Evolutionary conservation across 768 basidiomycete species (phyloP).

Genomic region (Fomitopsis pulvina): DNA sequence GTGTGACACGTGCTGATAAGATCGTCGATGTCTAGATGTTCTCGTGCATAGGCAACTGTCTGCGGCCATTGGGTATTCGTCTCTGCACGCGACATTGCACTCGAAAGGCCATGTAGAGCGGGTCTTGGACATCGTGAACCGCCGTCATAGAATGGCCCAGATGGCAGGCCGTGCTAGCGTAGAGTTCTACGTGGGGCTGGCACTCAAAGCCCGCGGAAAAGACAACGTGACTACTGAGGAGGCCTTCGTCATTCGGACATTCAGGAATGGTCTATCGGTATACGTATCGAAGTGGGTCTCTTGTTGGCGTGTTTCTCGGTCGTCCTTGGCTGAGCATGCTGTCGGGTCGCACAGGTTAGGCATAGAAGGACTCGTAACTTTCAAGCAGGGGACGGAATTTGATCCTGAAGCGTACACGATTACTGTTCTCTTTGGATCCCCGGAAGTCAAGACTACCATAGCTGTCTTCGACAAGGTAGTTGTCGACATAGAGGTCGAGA

Average conservation of each 20-base stretch:
- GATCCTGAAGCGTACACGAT: constrained; percentile 90
- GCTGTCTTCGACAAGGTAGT: constrained; percentile 91
- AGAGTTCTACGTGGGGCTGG: constrained; percentile 95
- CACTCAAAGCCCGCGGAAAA: constrained; percentile 66
- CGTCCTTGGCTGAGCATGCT: constrained; percentile 1
- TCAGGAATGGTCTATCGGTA: constrained; percentile 94
- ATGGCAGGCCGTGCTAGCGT: constrained; percentile 96
- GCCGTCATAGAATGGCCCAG: constrained; percentile 92
- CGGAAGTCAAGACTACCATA: constrained; percentile 46
- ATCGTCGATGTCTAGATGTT: constrained; percentile 50
- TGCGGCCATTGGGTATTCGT: constrained; percentile 77
- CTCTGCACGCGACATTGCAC: constrained; percentile 84
- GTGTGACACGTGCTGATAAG: not conserved
- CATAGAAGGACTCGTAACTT: constrained; percentile 89
- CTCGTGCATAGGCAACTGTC: constrained; percentile 90
- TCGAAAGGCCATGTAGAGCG: constrained; percentile 86
- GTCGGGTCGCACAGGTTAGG: constrained; percentile 55
- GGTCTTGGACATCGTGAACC: constrained; percentile 80
- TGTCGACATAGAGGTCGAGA: constrained; percentile 90
- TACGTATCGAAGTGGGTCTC: constrained; percentile 83
- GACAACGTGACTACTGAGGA: constrained; percentile 50
- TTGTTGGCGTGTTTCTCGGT: no score
- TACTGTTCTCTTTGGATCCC: constrained; percentile 45
- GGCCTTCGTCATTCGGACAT: constrained; percentile 89
- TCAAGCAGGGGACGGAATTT: constrained; percentile 85